These are phyloP conservation scores for Saccharomycopsis sp. DNA, from an alignment of 805 yeast species.

Conservation along the genomic window DNA sequence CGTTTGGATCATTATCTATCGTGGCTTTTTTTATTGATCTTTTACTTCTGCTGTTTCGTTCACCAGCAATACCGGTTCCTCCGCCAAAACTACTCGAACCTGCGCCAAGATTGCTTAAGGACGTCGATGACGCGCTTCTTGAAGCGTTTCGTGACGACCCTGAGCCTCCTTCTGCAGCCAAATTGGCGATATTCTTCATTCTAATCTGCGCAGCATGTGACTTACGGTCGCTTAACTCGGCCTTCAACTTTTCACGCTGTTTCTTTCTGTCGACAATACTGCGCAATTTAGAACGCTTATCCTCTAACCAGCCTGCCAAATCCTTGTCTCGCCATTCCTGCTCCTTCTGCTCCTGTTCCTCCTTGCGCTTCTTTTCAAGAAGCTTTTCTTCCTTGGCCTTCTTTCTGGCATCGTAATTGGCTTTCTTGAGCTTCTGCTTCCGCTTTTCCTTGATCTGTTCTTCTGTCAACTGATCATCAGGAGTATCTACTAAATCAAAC, in stretches of 20 bases:
- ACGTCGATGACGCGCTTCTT: constrained; percentile 4
- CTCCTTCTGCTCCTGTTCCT: constrained; percentile 59
- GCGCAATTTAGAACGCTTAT: constrained; percentile 56
- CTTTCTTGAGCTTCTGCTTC: constrained; percentile 73
- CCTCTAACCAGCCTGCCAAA: constrained; percentile 71
- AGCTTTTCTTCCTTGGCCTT: constrained; percentile 75
- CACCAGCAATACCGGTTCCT: constrained; percentile 25
- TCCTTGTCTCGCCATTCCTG: constrained; percentile 71
- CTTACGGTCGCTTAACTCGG: constrained; percentile 79
- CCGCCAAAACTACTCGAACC: constrained; percentile 26
- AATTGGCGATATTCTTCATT: constrained; percentile 83
- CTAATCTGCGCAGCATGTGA: constrained; percentile 88
- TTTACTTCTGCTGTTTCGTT: constrained; percentile 27
- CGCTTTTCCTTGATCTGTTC: constrained; percentile 84
- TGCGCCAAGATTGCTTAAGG: constrained; percentile 5
- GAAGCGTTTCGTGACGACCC: constrained; percentile 11
- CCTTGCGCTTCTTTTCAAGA: constrained; percentile 51
- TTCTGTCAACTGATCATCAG: constrained; percentile 76
- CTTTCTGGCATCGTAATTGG: constrained; percentile 82
- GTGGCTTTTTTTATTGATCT: constrained; percentile 54
- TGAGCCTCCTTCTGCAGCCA: constrained; percentile 59
- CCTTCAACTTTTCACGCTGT: constrained; percentile 63
- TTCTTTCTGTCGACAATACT: constrained; percentile 53
- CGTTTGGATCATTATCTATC: constrained; percentile 86
- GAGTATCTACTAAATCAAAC: constrained; percentile 70